Evolutionary conservation across 495 filamentous ascomycete species (phyloP), one percentile per base, ranked within the genome.

Genomic region (Hyaloscypha finlandica): DNA sequence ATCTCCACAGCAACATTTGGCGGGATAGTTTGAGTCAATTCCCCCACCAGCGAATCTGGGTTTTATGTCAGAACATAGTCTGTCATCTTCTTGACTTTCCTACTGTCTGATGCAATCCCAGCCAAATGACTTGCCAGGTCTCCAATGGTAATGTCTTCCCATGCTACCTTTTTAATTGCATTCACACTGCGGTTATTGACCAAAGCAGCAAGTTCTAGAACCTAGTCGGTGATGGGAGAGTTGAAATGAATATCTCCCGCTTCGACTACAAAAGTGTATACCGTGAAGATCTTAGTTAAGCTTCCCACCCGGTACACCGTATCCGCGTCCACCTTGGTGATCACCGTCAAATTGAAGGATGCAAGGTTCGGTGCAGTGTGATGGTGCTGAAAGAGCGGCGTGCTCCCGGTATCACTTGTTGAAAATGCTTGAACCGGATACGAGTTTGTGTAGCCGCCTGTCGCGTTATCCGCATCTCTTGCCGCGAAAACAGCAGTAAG

Each of bases 91-190:
- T 35, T 33, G 2, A 37, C n/a, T 20, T 64, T 51, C 54, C 1
- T 60, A 66, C 64, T 11, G 20, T 66, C 64, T 59, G 78, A 75
- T 25, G 78, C 75, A 16, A 84, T 76, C 4, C 86, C 86, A 9
- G 83, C 78, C 63, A 84, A 69, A 61, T 88, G 84, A 65, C 80
- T 81, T 0, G 83, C 83, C 42, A 88, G 66, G 8, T 79, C 74
- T 5, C 83, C 81, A 16, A 88, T 76, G 0, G 85, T 88, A 25
- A 87, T 75, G 25, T 83, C 78, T n/a, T 79, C 74, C 86, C 85
- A 88, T 30, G 76, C 75, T 45, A 84, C 74, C 16, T 20, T 30
- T 5, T 30, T 51, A 19, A 66, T 35, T 22, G 56, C 25, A 60
- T 66, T 45, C 2, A 3, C 63, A 35, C 53, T 19, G 2, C 25